A percentile compares a stretch with the other conserved stretches of the same genome.
phyloP scores from a whole-genome alignment of 2,329 filamentous ascomycete species.

The Venturia carpophila region DNA sequence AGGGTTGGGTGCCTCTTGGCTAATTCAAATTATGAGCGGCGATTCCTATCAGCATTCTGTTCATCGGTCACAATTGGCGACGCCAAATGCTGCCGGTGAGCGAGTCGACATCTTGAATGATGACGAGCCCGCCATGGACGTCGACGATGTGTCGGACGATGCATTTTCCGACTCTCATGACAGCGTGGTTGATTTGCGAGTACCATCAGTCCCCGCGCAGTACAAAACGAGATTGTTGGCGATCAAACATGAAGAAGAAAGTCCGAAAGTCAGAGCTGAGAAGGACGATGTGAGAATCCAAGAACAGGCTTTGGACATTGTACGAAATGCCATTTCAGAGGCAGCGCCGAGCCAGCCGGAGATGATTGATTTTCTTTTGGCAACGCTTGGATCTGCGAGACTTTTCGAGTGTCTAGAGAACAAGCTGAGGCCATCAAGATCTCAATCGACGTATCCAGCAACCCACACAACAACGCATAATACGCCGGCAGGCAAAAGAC shows the following conservation, averaged over 20 bases:
- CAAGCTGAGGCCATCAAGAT: slow-evolving; percentile 57
- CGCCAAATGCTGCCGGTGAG: slow-evolving; percentile 52
- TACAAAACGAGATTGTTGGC: slow-evolving; percentile 36
- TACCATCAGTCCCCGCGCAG: slow-evolving; percentile 23
- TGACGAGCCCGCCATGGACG: slow-evolving; percentile 18
- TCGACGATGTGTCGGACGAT: slow-evolving; percentile 17
- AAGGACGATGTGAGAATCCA: slow-evolving; percentile 79
- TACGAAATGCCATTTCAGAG: slow-evolving; percentile 79
- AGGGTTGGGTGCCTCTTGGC: slow-evolving; percentile 69
- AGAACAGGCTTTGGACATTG: slow-evolving; percentile 81
- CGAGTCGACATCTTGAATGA: slow-evolving; percentile 51
- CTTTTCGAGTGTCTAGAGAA: slow-evolving; percentile 74
- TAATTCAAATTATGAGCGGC: slow-evolving; percentile 67
- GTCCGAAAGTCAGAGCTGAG: slow-evolving; percentile 58
- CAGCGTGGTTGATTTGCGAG: slow-evolving; percentile 21
- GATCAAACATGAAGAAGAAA: slow-evolving; percentile 57
- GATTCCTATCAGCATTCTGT: slow-evolving; percentile 34
- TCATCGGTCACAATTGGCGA: slow-evolving; percentile 42
- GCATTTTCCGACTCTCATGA: slow-evolving; percentile 1
- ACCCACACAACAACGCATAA: background rate
- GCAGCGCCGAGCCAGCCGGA: slow-evolving; percentile 41
- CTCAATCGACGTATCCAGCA: background rate
- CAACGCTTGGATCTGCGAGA: slow-evolving; percentile 63
- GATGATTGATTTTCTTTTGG: slow-evolving; percentile 82
- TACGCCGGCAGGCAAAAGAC: slow-evolving; percentile 15